These are phyloP conservation scores for Berberis thunbergii DNA, from an alignment of 164 flowering plant genomes.

Conservation along the genomic window DNA sequence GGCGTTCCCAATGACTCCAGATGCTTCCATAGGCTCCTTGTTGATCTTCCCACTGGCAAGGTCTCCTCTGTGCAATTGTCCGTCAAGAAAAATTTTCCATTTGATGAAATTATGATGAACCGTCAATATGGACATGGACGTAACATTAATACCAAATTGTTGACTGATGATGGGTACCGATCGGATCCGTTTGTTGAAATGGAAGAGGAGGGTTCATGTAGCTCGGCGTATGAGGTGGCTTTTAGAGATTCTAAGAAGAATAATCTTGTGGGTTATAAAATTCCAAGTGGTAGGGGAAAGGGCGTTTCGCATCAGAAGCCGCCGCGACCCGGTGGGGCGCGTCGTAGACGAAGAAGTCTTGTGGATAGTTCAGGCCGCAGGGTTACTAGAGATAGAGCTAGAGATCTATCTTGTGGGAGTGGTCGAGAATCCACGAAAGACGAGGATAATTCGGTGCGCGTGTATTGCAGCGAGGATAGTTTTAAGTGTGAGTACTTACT, in stretches of 20 bases:
- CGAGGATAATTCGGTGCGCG: too few relatives aligned
- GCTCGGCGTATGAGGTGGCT: conserved; percentile 27
- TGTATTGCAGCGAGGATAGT: too few relatives aligned
- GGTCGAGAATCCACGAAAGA: background rate
- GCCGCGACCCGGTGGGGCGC: conserved; percentile 15
- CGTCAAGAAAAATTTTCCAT: conserved; percentile 48
- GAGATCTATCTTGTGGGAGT: conserved; percentile 11
- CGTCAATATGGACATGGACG: conserved; percentile 8
- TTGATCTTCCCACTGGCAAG: conserved; percentile 38
- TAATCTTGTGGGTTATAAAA: background rate
- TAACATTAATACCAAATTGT: conserved; percentile 8
- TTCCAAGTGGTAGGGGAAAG: conserved; percentile 31
- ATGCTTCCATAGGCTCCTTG: conserved; percentile 45
- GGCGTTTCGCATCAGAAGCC: conserved; percentile 25
- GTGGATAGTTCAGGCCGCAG: background rate
- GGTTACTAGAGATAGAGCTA: conserved; percentile 5
- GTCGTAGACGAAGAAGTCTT: conserved; percentile 25
- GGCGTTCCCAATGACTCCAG: conserved; percentile 22
- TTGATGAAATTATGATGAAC: conserved; percentile 27
- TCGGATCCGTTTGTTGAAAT: conserved; percentile 10
- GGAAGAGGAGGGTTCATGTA: conserved; percentile 46
- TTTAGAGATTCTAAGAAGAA: background rate
- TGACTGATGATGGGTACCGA: conserved; percentile 7
- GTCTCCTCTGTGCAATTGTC: conserved; percentile 45
- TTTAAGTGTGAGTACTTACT: too few relatives aligned